Evolutionary conservation across 2,329 filamentous ascomycete genomes (phyloP).

Genomic region (Xylaria sp.): DNA sequence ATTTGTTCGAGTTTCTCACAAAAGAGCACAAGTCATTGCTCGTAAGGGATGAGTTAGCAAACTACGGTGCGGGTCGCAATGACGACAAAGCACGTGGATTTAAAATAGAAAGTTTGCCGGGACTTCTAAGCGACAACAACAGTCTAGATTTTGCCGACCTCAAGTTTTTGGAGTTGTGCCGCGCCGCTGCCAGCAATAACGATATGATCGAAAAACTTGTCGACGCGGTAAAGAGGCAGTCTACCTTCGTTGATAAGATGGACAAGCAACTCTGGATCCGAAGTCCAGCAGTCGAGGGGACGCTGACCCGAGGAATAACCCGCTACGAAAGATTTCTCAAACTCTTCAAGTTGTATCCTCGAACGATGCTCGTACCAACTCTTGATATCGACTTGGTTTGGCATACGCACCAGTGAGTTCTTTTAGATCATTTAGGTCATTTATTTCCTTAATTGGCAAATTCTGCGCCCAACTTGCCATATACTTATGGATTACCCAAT

Average conservation of each 20-base stretch:
- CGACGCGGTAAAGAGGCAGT: slow-evolving; percentile 21
- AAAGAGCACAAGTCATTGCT: neutral
- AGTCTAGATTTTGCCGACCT: neutral
- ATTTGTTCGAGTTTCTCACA: slow-evolving; percentile 7
- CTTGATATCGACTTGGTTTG: slow-evolving; percentile 25
- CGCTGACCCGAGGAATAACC: neutral
- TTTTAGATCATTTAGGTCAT: no score
- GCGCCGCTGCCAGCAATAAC: slow-evolving; percentile 1
- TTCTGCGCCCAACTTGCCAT: no score
- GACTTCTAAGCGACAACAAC: neutral
- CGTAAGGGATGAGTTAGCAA: neutral
- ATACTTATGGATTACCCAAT: no score
- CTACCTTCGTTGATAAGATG: slow-evolving; percentile 21
- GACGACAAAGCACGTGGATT: neutral
- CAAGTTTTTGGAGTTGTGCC: slow-evolving; percentile 8
- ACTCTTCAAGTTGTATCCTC: slow-evolving; percentile 18
- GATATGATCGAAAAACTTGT: slow-evolving; percentile 12
- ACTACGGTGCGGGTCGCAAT: neutral
- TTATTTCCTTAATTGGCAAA: no score
- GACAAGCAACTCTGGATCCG: slow-evolving; percentile 17
- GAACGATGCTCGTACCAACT: slow-evolving; percentile 15
- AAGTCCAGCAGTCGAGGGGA: slow-evolving; percentile 10
- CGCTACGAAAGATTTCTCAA: slow-evolving; percentile 23
- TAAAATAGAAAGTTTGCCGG: neutral
- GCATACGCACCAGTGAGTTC: slow-evolving; percentile 19